Conservation (phyloP, 1,284 basidiomycete genomes). For the Marasmius oreades region DNA sequence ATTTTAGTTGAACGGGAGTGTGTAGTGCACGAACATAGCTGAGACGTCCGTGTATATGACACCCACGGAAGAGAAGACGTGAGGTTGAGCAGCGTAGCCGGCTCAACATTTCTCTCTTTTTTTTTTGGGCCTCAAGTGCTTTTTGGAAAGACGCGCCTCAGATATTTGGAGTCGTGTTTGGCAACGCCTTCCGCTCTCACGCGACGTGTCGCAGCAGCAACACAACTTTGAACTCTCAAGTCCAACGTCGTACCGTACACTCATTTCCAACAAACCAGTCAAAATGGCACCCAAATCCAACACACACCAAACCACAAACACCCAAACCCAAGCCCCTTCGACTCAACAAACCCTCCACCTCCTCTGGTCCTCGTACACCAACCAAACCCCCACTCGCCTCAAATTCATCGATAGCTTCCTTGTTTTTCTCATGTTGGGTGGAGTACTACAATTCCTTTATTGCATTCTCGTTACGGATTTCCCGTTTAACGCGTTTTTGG, state of each 20-base stretch:
- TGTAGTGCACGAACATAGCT: conserved; percentile 35
- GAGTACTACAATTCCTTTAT: conserved; percentile 89
- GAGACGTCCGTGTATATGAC: not conserved
- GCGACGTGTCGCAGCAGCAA: conserved; percentile 12
- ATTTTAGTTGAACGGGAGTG: conserved; percentile 53
- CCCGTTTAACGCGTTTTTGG: conserved; percentile 96
- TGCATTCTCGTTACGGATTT: conserved; percentile 90
- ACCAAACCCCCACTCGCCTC: conserved; percentile 77
- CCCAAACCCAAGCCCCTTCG: conserved; percentile 25
- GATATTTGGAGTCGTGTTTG: conserved; percentile 28
- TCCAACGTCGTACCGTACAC: conserved; percentile 1
- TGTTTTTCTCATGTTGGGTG: conserved; percentile 89
- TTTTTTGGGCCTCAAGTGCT: conserved; percentile 17
- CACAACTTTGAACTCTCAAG: not conserved
- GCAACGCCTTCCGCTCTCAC: conserved; percentile 23
- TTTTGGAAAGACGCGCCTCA: conserved; percentile 15
- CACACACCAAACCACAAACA: conserved; percentile 22
- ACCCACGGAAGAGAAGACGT: not conserved
- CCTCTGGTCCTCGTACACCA: conserved; percentile 76
- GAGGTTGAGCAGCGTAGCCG: not conserved
- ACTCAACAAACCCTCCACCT: conserved; percentile 42
- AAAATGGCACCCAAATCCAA: conserved; percentile 32
- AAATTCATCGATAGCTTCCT: conserved; percentile 95
- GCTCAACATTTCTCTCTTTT: not conserved
- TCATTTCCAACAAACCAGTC: conserved; percentile 26